Conservation (phyloP, 83 land plant species). For the Diphasiastrum complanatum region DNA sequence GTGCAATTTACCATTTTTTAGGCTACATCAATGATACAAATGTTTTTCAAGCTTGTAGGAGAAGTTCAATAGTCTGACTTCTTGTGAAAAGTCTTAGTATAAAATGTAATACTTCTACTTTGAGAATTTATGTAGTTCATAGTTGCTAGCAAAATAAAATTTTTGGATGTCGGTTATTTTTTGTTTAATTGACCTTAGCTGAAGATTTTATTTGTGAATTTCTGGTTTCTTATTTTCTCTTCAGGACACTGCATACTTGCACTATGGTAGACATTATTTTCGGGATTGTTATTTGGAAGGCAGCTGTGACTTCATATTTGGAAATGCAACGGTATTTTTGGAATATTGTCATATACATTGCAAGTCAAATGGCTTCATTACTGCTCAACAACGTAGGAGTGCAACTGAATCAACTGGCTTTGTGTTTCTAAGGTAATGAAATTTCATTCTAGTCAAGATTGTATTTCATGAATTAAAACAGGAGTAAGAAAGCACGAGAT, state of each 20-base stretch:
- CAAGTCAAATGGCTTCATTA: slow-evolving; percentile 81
- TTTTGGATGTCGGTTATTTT: neutral
- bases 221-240: neutral
- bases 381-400: slow-evolving; percentile 78
- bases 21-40: too few relatives aligned
- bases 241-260: slow-evolving; percentile 89
- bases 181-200: neutral
- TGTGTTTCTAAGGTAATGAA: slow-evolving; percentile 78
- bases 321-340: slow-evolving; percentile 82
- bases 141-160: neutral
- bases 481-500: neutral
- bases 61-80: too few relatives aligned
- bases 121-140: neutral
- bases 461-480: neutral
- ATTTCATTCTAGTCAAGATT: too few relatives aligned
- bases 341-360: slow-evolving; percentile 96
- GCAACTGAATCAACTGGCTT: slow-evolving; percentile 82
- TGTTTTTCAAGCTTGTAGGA: too few relatives aligned
- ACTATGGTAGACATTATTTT: slow-evolving; percentile 78
- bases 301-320: slow-evolving; percentile 97
- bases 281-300: slow-evolving; percentile 96
- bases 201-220: neutral
- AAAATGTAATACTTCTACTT: neutral
- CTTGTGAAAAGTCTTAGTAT: too few relatives aligned
- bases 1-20: too few relatives aligned